Base-by-base conservation (phyloP, 1,139 yeast species). In the Suhomyces terraborum region DNA sequence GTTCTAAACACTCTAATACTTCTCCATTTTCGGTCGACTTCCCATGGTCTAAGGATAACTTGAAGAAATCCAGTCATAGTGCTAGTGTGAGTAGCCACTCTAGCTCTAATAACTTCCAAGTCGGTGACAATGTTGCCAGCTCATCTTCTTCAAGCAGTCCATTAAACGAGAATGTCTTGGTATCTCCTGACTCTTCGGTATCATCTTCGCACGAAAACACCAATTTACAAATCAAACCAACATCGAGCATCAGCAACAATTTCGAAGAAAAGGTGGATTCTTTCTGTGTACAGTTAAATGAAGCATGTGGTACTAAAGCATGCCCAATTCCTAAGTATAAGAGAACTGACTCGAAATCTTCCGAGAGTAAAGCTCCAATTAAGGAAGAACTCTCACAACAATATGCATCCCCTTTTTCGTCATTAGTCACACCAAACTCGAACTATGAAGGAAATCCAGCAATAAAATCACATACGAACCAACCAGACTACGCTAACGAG, bases 221-320 rank as follows among this genome's bases (percentile, higher is more conserved):
- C 9, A 42, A 42, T 24, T 34, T 42, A 12, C 46, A 42, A 36
- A 43, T 48, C 27, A 42, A 47, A 12, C 41, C 49, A 10, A 48
- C 35, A 21, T 17, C 21, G 5, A 59, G 51, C 30, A 47, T 58
- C 29, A 47, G 53, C 8, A 49, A 52, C 13, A 58, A 56, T 22
- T 73, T 70, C 48, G 77, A 73, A 28, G 78, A 73, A 48, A 62
- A 69, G 48, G 61, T 67, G 14, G 75, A 73, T 48, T 83, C 82
- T 36, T 91, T 91, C 56, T 91, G 98, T 58, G 77, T 76, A 20
- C 79, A 82, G 54, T 71, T 91, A 53, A 78, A 79, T 48, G 77
- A 81, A 58, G 97, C 91, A 0, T 91, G 98, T 62, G 97, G 96
- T 13, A 83, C 83, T n/a, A 81, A 73, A 56, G 71, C 71, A 21